A percentile compares a stretch with the other conserved stretches of the same genome.
Conservation (phyloP, 371 early-diverging fungal species). For the Mortierella sp. region DNA sequence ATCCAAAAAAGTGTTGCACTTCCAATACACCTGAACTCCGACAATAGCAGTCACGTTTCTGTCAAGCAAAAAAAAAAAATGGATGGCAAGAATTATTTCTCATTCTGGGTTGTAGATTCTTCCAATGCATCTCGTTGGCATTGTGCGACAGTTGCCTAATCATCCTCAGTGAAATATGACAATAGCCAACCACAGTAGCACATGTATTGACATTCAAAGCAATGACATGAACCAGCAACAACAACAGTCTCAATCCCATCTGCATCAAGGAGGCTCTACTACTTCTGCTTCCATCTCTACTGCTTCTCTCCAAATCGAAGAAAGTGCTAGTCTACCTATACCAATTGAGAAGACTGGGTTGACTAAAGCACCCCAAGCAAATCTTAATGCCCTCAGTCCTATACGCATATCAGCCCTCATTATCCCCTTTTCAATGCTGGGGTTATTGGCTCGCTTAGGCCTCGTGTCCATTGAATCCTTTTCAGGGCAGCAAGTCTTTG, state of each 20-base stretch:
- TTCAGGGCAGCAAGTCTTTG: slow-evolving; percentile 71
- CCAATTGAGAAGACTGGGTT: background rate
- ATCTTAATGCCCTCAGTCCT: background rate
- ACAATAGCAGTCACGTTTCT: no score
- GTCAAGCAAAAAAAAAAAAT: no score
- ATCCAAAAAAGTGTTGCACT: no score
- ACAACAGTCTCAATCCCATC: background rate
- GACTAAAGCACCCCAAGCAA: background rate
- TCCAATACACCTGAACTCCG: no score
- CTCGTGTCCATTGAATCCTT: slow-evolving; percentile 68
- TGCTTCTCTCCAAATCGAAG: slow-evolving; percentile 5
- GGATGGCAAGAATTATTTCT: no score
- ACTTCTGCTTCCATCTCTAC: background rate
- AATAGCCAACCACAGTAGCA: background rate
- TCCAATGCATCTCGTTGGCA: background rate
- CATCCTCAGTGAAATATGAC: background rate
- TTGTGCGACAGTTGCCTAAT: no score
- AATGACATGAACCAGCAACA: background rate
- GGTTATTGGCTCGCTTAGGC: slow-evolving; percentile 72
- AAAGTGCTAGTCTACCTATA: slow-evolving; percentile 1
- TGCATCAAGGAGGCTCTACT: background rate
- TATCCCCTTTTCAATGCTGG: slow-evolving; percentile 74
- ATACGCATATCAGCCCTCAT: slow-evolving; percentile 56
- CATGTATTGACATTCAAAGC: background rate
- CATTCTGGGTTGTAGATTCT: no score